A percentile compares a stretch with the other conserved stretches of the same genome.
These are phyloP conservation scores for Jackrogersella multiformis DNA, from an alignment of 495 filamentous ascomycete genomes.

Conservation along the genomic window DNA sequence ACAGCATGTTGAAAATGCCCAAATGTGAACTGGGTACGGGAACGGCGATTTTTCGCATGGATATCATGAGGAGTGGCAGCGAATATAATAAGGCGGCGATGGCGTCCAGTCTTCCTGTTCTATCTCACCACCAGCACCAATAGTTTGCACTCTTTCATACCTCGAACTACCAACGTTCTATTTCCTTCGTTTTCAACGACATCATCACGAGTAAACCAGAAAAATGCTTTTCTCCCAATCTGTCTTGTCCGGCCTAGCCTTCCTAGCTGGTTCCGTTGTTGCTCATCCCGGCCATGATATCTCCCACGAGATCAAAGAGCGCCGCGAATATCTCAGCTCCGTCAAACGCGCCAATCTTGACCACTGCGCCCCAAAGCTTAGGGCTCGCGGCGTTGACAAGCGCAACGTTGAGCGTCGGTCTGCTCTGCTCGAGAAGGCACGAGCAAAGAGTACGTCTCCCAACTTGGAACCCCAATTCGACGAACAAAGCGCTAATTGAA, in stretches of 20 bases:
- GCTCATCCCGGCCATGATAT: conserved; percentile 62
- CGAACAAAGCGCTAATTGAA: background rate
- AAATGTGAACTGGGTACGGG: background rate
- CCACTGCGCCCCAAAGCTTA: conserved; percentile 60
- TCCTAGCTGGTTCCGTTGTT: conserved; percentile 22
- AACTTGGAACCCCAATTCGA: background rate
- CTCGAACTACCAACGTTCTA: background rate
- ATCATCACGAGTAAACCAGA: conserved; percentile 5
- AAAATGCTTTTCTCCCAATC: conserved; percentile 26
- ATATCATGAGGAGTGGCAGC: background rate
- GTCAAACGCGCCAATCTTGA: conserved; percentile 52
- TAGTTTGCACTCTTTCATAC: conserved; percentile 13
- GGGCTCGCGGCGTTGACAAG: conserved; percentile 58
- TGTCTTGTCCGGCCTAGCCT: conserved; percentile 17
- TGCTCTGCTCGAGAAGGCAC: conserved; percentile 33
- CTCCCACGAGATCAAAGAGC: conserved; percentile 57
- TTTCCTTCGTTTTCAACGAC: conserved; percentile 4
- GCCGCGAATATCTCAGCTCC: conserved; percentile 52
- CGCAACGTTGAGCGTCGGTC: conserved; percentile 58
- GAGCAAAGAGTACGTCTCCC: conserved; percentile 32
- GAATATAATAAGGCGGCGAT: conserved; percentile 13
- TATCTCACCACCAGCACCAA: background rate
- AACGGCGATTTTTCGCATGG: background rate
- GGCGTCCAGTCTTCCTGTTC: background rate
- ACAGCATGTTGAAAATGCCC: conserved; percentile 1